These are phyloP conservation scores for Taiwanofungus camphoratus DNA, from an alignment of 1,284 basidiomycete species.

Conservation along the genomic window DNA sequence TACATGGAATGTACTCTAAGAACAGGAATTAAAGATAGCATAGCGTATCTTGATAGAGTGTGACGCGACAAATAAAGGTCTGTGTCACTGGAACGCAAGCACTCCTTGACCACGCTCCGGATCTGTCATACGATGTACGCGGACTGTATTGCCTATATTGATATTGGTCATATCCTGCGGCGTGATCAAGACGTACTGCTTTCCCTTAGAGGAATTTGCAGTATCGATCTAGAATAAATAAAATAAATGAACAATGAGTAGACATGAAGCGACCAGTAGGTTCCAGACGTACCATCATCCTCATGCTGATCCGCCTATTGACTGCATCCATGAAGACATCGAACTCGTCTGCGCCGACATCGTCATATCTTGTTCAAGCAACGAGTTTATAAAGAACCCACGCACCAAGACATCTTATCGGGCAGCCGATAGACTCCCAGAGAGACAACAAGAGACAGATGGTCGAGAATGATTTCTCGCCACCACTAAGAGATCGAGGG, in stretches of 20 bases:
- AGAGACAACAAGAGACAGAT: slow-evolving; percentile 89
- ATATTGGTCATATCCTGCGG: slow-evolving; percentile 81
- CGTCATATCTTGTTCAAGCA: neutral
- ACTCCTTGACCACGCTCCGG: slow-evolving; percentile 65
- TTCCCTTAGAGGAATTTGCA: slow-evolving; percentile 76
- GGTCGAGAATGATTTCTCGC: slow-evolving; percentile 97
- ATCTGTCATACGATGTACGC: slow-evolving; percentile 76
- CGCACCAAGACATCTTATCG: slow-evolving; percentile 87
- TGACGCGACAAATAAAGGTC: no score
- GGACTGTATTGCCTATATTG: slow-evolving; percentile 52
- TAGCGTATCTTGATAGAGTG: no score
- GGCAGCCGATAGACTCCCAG: slow-evolving; percentile 94
- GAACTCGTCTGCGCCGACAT: slow-evolving; percentile 60
- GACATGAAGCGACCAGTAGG: neutral
- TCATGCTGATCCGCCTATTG: slow-evolving; percentile 87
- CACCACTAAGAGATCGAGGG: slow-evolving; percentile 81
- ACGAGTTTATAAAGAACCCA: slow-evolving; percentile 12
- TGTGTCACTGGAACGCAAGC: slow-evolving; percentile 37
- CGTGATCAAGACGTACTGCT: slow-evolving; percentile 91
- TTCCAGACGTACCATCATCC: slow-evolving; percentile 70
- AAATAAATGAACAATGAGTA: neutral
- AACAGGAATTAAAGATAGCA: no score
- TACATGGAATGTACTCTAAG: no score
- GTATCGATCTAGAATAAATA: slow-evolving; percentile 64
- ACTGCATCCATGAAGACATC: slow-evolving; percentile 97